These are phyloP conservation scores for Ustilago curta DNA, from an alignment of 1,284 basidiomycete species.

Conservation along the genomic window DNA sequence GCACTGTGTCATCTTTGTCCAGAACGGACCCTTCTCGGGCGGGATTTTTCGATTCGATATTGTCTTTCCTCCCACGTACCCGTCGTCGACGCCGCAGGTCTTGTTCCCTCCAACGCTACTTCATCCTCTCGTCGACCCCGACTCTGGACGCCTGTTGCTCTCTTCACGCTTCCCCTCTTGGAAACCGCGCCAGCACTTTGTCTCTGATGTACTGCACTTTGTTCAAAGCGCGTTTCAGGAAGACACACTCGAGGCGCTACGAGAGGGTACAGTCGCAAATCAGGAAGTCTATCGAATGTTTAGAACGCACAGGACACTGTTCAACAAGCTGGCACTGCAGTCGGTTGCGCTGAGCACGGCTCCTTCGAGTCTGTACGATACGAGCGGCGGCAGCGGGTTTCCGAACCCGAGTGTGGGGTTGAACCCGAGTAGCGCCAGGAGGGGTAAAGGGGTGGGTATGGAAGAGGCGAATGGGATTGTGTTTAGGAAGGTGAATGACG, in stretches of 20 bases:
- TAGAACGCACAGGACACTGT: constrained; percentile 40
- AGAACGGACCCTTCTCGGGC: constrained; percentile 45
- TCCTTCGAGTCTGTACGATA: constrained; percentile 50
- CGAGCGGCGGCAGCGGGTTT: constrained; percentile 47
- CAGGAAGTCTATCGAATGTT: constrained; percentile 51
- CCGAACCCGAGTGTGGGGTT: constrained; percentile 44
- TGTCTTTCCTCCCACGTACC: constrained; percentile 46
- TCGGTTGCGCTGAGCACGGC: constrained; percentile 49
- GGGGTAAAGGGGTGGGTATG: no score
- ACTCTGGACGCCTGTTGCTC: constrained; percentile 41
- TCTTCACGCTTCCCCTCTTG: constrained; percentile 35
- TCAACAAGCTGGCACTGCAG: constrained; percentile 57
- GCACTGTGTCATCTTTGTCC: constrained; percentile 56
- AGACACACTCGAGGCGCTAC: constrained; percentile 28
- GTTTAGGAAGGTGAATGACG: constrained; percentile 30
- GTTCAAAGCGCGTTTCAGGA: constrained; percentile 41
- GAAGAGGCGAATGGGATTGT: constrained; percentile 48
- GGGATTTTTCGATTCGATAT: constrained; percentile 61
- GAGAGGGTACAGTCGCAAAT: constrained; percentile 45
- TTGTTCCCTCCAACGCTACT: constrained; percentile 51
- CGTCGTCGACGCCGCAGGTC: constrained; percentile 45
- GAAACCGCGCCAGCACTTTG: constrained; percentile 42
- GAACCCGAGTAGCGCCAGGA: neutral
- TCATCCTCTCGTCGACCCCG: constrained; percentile 57
- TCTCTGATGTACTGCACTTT: constrained; percentile 44